Percentiles rank a stretch among this genome's conserved stretches.
These are phyloP conservation scores for Barbatosphaeria neglecta DNA, from an alignment of 495 filamentous ascomycete species.

Conservation along the genomic window DNA sequence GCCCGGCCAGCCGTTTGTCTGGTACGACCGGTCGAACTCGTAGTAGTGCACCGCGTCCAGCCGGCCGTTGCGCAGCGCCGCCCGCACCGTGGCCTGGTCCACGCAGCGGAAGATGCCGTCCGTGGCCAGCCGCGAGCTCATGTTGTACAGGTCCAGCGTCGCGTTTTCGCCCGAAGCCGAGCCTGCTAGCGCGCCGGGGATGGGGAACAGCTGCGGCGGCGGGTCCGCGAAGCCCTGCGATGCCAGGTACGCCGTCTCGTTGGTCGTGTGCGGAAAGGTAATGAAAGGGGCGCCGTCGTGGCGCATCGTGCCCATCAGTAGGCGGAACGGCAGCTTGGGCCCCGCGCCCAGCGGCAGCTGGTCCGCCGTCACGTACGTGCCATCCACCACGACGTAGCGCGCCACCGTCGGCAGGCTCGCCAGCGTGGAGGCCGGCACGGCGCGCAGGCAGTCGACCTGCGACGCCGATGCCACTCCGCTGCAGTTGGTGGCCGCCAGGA, in stretches of 20 bases:
- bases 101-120: slow-evolving; percentile 41
- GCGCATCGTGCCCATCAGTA: slow-evolving; percentile 36
- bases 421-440: slow-evolving; percentile 21
- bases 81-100: slow-evolving; percentile 33
- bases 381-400: slow-evolving; percentile 34
- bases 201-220: slow-evolving; percentile 22
- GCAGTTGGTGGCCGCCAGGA: slow-evolving; percentile 32
- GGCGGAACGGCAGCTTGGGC: slow-evolving; percentile 14
- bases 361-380: slow-evolving; percentile 27
- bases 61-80: slow-evolving; percentile 15
- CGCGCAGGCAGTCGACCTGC: slow-evolving; percentile 35
- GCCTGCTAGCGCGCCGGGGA: too few species aligned
- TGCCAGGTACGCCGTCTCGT: slow-evolving; percentile 22
- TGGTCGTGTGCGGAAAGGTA: slow-evolving; percentile 22
- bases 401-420: slow-evolving; percentile 14
- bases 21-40: slow-evolving; percentile 44
- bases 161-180: slow-evolving; percentile 24
- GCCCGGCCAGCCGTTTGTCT: slow-evolving; percentile 34
- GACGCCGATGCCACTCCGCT: slow-evolving; percentile 25
- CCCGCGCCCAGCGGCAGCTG: slow-evolving; percentile 18
- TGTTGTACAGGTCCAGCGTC: slow-evolving; percentile 34
- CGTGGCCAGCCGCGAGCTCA: slow-evolving; percentile 29
- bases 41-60: slow-evolving; percentile 25
- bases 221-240: slow-evolving; percentile 26
- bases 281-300: slow-evolving; percentile 41